phyloP scores from a whole-genome alignment of 73 alveolate genomes.

The Tetrahymena malaccensis region DNA sequence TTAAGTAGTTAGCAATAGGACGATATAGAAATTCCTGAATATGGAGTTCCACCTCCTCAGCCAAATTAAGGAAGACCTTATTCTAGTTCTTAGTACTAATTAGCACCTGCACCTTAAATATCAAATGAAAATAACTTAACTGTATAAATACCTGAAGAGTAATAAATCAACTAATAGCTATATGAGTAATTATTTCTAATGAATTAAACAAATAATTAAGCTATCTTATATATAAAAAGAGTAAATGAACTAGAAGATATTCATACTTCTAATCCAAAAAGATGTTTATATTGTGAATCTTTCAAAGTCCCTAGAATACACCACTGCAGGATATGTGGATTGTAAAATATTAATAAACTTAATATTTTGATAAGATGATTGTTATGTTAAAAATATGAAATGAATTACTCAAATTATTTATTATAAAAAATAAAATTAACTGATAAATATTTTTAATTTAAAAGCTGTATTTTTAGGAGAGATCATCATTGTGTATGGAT shows the following conservation, averaged over 20 bases:
- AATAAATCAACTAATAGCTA: not conserved
- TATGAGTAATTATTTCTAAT: not conserved
- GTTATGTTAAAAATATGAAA: no score
- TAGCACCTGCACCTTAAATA: not conserved
- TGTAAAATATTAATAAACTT: not conserved
- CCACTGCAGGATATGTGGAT: not conserved
- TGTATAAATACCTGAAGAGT: not conserved
- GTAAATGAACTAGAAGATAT: not conserved
- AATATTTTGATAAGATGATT: no score
- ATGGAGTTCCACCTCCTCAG: not conserved
- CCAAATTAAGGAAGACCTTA: not conserved
- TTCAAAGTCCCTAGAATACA: not conserved
- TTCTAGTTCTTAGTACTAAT: not conserved
- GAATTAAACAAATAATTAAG: not conserved
- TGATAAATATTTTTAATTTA: not conserved
- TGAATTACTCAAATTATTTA: no score
- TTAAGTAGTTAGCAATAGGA: not conserved
- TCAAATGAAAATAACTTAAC: not conserved
- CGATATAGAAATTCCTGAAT: not conserved
- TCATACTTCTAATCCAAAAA: not conserved
- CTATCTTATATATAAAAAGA: not conserved
- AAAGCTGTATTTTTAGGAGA: slow-evolving; percentile 28
- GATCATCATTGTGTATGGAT: slow-evolving; percentile 70
- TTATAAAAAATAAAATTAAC: not conserved
- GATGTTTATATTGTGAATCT: not conserved